A percentile compares a stretch with the other conserved stretches of the same genome.
These are phyloP conservation scores for Echinosophora koreensis DNA, from an alignment of 306 rosid genomes.

Conservation along the genomic window DNA sequence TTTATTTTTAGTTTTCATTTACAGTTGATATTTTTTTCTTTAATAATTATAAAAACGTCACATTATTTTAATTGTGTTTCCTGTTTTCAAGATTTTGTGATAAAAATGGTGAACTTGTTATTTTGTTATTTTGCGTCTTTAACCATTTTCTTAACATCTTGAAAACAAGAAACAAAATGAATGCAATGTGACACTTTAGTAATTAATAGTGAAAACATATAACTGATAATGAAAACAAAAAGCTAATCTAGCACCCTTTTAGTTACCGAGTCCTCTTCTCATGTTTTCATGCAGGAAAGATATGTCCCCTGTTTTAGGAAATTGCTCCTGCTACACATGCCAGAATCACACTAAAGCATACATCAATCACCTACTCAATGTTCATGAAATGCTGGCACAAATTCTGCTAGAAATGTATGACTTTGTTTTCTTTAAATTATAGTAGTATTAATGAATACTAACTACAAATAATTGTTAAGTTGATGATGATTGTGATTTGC, in stretches of 20 bases:
- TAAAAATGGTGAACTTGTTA: neutral
- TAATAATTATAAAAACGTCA: neutral
- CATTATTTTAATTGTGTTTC: neutral
- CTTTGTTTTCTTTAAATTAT: constrained; percentile 21
- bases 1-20: neutral
- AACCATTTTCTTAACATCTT: neutral
- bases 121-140: neutral
- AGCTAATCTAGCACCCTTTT: neutral
- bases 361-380: constrained; percentile 90
- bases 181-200: neutral
- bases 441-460: neutral
- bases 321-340: constrained; percentile 89
- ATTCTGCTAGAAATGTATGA: constrained; percentile 83
- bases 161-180: neutral
- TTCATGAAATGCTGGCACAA: constrained; percentile 96
- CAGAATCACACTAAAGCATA: constrained; percentile 85
- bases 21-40: neutral
- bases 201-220: neutral
- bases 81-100: neutral
- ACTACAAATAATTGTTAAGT: neutral
- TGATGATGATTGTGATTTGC: neutral
- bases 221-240: constrained; percentile 8
- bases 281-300: constrained; percentile 73
- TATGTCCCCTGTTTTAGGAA: constrained; percentile 64
- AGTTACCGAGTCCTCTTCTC: constrained; percentile 30